Percentiles rank a stretch among this genome's conserved stretches.
These are phyloP conservation scores for Syzygium grande DNA, from an alignment of 345 rosid species.

Conservation along the genomic window DNA sequence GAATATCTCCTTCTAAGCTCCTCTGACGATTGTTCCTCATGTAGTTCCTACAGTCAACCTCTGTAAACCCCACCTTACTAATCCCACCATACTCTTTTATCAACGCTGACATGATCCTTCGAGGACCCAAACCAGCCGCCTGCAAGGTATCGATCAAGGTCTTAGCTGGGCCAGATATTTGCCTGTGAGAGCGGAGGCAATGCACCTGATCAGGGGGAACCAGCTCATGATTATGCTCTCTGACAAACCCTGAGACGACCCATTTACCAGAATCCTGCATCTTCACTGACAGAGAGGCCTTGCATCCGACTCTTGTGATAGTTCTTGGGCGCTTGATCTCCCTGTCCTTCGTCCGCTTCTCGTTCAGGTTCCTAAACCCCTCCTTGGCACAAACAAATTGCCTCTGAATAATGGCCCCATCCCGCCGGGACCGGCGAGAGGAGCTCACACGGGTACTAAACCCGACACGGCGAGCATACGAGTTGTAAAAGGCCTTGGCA, in stretches of 20 bases:
- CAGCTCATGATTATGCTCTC: slow-evolving; percentile 37
- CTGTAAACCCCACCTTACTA: slow-evolving; percentile 43
- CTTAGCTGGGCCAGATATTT: slow-evolving; percentile 41
- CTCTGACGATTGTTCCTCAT: slow-evolving; percentile 40
- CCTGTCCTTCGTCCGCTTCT: slow-evolving; percentile 38
- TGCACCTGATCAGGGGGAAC: slow-evolving; percentile 44
- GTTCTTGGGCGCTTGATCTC: slow-evolving; percentile 44
- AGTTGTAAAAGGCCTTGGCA: slow-evolving; percentile 47
- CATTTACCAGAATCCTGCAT: slow-evolving; percentile 46
- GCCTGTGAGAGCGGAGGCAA: slow-evolving; percentile 39
- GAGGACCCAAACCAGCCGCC: slow-evolving; percentile 46
- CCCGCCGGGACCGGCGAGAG: slow-evolving; percentile 47
- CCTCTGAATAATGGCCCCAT: slow-evolving; percentile 47
- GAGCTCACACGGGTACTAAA: slow-evolving; percentile 54
- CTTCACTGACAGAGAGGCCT: slow-evolving; percentile 32
- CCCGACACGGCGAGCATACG: slow-evolving; percentile 49
- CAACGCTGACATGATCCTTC: slow-evolving; percentile 42
- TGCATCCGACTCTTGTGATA: slow-evolving; percentile 36
- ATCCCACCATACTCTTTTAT: slow-evolving; percentile 43
- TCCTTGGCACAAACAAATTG: slow-evolving; percentile 49
- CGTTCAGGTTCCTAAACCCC: slow-evolving; percentile 38
- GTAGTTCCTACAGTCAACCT: slow-evolving; percentile 44
- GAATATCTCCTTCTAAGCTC: slow-evolving; percentile 34
- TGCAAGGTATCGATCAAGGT: slow-evolving; percentile 42
- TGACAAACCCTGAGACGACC: slow-evolving; percentile 31